phyloP scores from a whole-genome alignment of 1,284 basidiomycete species.

The Trichosporon ovoides region DNA sequence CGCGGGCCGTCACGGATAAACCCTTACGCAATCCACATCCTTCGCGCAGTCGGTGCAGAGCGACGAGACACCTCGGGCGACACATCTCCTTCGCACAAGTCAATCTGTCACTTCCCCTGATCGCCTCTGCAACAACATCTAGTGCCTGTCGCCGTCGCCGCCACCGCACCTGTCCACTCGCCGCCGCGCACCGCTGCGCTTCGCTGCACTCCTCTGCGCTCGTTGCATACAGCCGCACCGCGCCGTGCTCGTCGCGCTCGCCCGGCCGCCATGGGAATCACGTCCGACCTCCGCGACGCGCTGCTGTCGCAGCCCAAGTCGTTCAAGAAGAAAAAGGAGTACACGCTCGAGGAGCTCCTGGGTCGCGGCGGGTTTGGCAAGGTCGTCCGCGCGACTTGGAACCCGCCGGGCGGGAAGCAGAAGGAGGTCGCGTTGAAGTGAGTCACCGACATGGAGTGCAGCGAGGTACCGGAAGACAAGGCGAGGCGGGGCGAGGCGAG shows the following conservation, averaged over 20 bases:
- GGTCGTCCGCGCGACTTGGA: slow-evolving; percentile 63
- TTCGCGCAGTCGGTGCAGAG: no score
- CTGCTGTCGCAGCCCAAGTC: slow-evolving; percentile 74
- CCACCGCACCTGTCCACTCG: no score
- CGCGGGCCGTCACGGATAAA: no score
- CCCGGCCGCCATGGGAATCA: slow-evolving; percentile 26
- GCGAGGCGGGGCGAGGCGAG: not conserved
- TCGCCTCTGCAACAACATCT: no score
- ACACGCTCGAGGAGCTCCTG: slow-evolving; percentile 49
- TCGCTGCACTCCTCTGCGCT: no score
- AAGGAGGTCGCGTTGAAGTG: slow-evolving; percentile 69
- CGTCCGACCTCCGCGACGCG: slow-evolving; percentile 41
- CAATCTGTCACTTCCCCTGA: no score
- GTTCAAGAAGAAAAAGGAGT: slow-evolving; percentile 72
- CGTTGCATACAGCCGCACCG: no score
- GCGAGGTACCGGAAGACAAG: not conserved
- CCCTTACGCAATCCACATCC: no score
- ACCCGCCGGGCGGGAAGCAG: slow-evolving; percentile 46
- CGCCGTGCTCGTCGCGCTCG: not conserved
- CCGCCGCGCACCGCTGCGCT: no score
- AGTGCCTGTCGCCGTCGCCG: no score
- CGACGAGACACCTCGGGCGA: no score
- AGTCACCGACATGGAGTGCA: slow-evolving; percentile 20
- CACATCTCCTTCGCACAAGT: no score
- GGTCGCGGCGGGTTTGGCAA: slow-evolving; percentile 81